Percentiles rank a stretch among this genome's conserved stretches.
These are phyloP conservation scores for Clarireedia hainanense DNA, from an alignment of 2,329 filamentous ascomycete species.

Conservation along the genomic window DNA sequence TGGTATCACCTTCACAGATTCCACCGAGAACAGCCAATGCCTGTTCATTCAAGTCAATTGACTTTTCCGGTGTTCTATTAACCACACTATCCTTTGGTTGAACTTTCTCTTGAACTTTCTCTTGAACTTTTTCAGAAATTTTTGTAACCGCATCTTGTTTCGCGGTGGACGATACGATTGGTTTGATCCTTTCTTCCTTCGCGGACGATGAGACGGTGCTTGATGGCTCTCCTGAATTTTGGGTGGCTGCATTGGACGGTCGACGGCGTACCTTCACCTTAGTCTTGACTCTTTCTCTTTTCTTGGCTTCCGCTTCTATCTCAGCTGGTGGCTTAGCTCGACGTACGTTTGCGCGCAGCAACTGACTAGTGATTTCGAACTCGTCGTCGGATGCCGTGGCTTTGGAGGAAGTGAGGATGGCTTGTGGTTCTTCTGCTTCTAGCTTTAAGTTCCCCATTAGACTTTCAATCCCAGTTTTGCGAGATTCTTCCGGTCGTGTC, in stretches of 20 bases:
- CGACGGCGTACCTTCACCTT: slow-evolving; percentile 26
- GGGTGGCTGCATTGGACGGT: slow-evolving; percentile 15
- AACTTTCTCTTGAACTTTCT: slow-evolving; percentile 5
- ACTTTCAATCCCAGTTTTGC: slow-evolving; percentile 18
- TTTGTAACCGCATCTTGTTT: slow-evolving; percentile 12
- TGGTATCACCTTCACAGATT: slow-evolving; percentile 75
- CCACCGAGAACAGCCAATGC: neutral
- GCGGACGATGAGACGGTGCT: no score
- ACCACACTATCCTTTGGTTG: neutral
- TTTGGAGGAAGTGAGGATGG: neutral
- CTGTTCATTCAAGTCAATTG: neutral
- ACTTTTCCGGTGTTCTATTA: neutral
- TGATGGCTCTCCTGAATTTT: neutral
- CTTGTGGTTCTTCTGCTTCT: slow-evolving; percentile 10
- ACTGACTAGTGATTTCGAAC: slow-evolving; percentile 8
- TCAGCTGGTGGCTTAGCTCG: slow-evolving; percentile 8
- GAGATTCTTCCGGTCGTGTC: slow-evolving; percentile 7
- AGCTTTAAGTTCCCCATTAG: slow-evolving; percentile 25
- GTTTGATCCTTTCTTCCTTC: neutral
- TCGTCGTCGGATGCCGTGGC: slow-evolving; percentile 11
- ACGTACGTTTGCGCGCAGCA: slow-evolving; percentile 12
- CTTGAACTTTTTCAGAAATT: neutral
- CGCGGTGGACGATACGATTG: neutral
- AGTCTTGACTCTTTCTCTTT: slow-evolving; percentile 24
- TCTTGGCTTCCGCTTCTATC: slow-evolving; percentile 10